Percentiles rank a stretch among this genome's conserved stretches.
Conservation (phyloP, 106 monocot species). For the Narthecium ossifragum region DNA sequence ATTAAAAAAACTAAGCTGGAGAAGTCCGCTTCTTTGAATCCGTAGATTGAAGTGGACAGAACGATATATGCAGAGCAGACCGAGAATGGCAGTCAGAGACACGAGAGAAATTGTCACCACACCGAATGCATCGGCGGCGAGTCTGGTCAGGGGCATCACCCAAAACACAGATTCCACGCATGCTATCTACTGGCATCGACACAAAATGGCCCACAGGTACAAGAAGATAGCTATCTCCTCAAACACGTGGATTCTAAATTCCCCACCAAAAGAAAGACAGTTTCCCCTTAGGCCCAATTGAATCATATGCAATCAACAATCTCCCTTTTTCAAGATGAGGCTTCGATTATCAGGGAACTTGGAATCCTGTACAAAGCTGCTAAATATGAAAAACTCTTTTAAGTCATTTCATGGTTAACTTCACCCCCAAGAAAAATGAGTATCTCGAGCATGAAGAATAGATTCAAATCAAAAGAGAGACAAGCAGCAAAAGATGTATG, state of each 20-base stretch:
- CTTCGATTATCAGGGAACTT: background rate
- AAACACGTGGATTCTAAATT: background rate
- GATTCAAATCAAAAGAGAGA: too few relatives aligned
- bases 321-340: background rate
- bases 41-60: conserved; percentile 42
- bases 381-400: background rate
- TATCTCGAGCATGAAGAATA: too few relatives aligned
- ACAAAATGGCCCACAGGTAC: background rate
- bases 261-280: background rate
- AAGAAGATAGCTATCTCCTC: background rate
- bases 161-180: conserved; percentile 34
- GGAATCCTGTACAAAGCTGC: background rate
- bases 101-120: conserved; percentile 45
- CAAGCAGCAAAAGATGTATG: too few relatives aligned
- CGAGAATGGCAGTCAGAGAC: conserved; percentile 24
- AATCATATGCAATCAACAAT: background rate
- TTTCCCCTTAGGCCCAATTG: background rate
- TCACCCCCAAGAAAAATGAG: background rate
- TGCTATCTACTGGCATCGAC: conserved; percentile 32
- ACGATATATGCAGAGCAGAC: conserved; percentile 43
- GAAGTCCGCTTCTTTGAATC: conserved; percentile 27
- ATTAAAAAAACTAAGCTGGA: conserved; percentile 50
- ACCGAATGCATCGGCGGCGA: conserved; percentile 54
- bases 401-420: background rate
- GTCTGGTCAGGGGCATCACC: conserved; percentile 52